Evolutionary conservation across 2,329 filamentous ascomycete genomes (phyloP).

Genomic region (Botrytis aclada): DNA sequence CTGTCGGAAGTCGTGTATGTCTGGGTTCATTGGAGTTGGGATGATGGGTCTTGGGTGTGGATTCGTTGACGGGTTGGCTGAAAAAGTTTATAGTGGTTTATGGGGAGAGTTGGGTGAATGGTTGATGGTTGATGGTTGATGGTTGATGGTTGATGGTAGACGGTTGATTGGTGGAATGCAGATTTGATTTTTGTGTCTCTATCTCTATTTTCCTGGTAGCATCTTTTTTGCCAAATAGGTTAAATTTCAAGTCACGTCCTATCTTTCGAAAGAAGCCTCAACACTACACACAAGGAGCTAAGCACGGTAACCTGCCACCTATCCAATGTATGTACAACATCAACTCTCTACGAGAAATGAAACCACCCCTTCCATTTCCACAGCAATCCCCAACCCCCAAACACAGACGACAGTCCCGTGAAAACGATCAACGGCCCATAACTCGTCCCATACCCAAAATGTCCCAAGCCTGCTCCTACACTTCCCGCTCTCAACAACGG

Average conservation of each 20-base stretch:
- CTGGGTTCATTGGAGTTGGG: background rate
- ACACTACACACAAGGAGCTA: background rate
- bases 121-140: too few species aligned
- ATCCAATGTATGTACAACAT: background rate
- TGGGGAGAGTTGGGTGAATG: background rate
- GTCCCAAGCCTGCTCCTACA: too few species aligned
- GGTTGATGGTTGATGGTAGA: too few species aligned
- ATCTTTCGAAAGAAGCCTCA: accelerated
- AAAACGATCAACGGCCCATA: background rate
- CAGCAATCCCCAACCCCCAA: background rate
- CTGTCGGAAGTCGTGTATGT: background rate
- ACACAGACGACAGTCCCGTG: background rate
- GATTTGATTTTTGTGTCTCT: background rate
- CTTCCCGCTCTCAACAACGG: background rate
- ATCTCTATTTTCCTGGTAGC: background rate
- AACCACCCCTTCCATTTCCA: background rate
- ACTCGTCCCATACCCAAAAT: background rate
- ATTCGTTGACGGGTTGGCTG: background rate
- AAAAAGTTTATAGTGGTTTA: background rate
- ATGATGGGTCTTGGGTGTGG: background rate
- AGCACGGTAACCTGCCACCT: background rate
- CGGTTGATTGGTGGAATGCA: background rate
- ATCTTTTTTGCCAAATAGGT: background rate
- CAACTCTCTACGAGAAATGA: background rate
- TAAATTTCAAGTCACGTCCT: background rate